Evolutionary conservation across 768 basidiomycete genomes (phyloP).

Genomic region (Suillus hirtellus): DNA sequence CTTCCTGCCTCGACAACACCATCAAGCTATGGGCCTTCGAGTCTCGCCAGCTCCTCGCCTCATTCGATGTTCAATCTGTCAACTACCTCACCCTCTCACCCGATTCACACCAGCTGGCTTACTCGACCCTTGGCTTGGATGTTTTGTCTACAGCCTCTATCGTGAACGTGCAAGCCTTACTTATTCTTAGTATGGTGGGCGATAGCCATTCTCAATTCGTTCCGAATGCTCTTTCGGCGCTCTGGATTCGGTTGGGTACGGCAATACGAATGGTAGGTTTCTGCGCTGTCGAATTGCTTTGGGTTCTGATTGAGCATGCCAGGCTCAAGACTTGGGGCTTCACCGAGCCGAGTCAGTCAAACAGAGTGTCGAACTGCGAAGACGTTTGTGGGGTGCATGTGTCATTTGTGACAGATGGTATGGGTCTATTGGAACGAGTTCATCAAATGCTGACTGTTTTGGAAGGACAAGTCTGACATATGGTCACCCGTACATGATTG

Average conservation of each 20-base stretch:
- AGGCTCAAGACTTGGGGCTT: slow-evolving; percentile 96
- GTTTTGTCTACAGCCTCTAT: slow-evolving; percentile 85
- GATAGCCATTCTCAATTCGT: slow-evolving; percentile 92
- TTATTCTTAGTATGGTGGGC: slow-evolving; percentile 84
- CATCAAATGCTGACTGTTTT: slow-evolving; percentile 12
- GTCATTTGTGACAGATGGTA: slow-evolving; percentile 94
- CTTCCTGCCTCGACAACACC: slow-evolving; percentile 11
- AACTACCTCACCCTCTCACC: not conserved
- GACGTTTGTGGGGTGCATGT: slow-evolving; percentile 93
- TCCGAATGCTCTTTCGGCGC: slow-evolving; percentile 79
- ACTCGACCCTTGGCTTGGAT: slow-evolving; percentile 39
- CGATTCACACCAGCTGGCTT: not conserved
- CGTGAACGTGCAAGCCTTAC: slow-evolving; percentile 83
- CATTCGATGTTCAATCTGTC: not conserved
- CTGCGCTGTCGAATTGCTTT: slow-evolving; percentile 9
- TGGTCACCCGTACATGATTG: slow-evolving; percentile 95
- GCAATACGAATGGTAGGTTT: slow-evolving; percentile 88
- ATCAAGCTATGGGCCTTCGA: slow-evolving; percentile 14
- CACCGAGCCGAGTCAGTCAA: slow-evolving; percentile 90
- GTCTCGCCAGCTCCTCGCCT: slow-evolving; percentile 1
- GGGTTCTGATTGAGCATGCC: slow-evolving; percentile 18
- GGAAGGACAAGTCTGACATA: slow-evolving; percentile 82
- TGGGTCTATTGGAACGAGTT: slow-evolving; percentile 20
- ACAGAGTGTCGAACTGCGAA: slow-evolving; percentile 80
- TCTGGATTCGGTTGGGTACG: slow-evolving; percentile 84